A percentile compares a stretch with the other conserved stretches of the same genome.
phyloP scores from a whole-genome alignment of 2,329 filamentous ascomycete genomes.

The Sordariomycetes sp. region DNA sequence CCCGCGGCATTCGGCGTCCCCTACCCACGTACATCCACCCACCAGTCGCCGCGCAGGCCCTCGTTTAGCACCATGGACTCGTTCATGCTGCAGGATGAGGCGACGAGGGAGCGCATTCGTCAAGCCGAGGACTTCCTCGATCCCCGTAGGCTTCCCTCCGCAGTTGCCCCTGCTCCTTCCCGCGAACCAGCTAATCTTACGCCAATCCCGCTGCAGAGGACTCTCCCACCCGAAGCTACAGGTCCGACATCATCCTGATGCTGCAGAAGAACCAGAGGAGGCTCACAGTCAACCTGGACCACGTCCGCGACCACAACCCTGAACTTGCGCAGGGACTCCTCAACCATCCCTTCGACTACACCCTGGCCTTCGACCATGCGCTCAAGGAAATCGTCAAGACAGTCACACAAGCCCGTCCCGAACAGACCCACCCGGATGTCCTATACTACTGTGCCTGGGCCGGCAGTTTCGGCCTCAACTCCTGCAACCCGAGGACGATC shows the following conservation, averaged over 20 bases:
- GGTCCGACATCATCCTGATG: constrained; percentile 77
- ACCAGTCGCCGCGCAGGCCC: not conserved
- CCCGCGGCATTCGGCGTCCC: not conserved
- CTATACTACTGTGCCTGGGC: constrained; percentile 96
- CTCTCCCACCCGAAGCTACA: constrained; percentile 59
- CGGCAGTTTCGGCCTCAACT: constrained; percentile 88
- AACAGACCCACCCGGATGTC: constrained; percentile 67
- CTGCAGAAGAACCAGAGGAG: constrained; percentile 56
- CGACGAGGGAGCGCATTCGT: constrained; percentile 71
- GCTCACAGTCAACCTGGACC: constrained; percentile 70
- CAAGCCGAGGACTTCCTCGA: constrained; percentile 89
- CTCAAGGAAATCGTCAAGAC: constrained; percentile 82
- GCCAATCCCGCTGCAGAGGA: constrained; percentile 25
- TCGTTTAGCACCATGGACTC: constrained; percentile 51
- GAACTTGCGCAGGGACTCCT: constrained; percentile 74
- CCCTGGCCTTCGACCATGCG: constrained; percentile 78
- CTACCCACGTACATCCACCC: not conserved
- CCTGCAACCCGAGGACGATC: constrained; percentile 88
- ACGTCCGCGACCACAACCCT: constrained; percentile 77
- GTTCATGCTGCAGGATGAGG: constrained; percentile 72
- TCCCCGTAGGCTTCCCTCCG: constrained; percentile 55
- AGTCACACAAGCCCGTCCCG: constrained; percentile 62
- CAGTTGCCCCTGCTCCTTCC: not conserved
- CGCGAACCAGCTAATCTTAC: not conserved
- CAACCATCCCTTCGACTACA: constrained; percentile 78